Percentiles rank a stretch among this genome's conserved stretches.
phyloP scores from a whole-genome alignment of 441 rosid species.

The Euphorbia celastroides region DNA sequence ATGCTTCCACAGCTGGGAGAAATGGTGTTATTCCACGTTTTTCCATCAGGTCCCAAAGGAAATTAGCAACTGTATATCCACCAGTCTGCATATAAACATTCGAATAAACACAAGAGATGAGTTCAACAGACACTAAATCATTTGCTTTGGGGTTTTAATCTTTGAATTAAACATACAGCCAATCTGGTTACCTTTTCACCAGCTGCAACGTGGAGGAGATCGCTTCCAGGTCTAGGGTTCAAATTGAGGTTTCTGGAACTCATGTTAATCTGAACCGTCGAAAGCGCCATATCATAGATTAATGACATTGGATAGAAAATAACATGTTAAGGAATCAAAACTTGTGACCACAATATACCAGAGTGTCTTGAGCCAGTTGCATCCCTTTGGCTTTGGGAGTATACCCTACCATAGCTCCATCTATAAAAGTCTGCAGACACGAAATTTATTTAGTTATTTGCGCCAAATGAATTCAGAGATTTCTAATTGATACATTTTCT shows the following conservation, averaged over 20 bases:
- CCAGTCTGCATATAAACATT: conserved; percentile 48
- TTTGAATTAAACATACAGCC: neutral
- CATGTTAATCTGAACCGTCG: conserved; percentile 53
- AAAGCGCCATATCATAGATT: conserved; percentile 13
- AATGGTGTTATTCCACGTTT: conserved; percentile 40
- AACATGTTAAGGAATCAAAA: conserved; percentile 9
- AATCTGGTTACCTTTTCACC: conserved; percentile 69
- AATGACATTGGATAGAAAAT: conserved; percentile 6
- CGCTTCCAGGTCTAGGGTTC: conserved; percentile 54
- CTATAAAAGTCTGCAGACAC: conserved; percentile 58
- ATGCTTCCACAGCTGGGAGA: conserved; percentile 68
- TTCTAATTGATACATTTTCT: neutral
- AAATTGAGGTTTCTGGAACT: conserved; percentile 47
- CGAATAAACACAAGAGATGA: neutral
- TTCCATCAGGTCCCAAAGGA: conserved; percentile 89
- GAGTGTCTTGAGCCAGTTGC: conserved; percentile 78
- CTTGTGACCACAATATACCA: conserved; percentile 39
- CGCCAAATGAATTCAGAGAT: neutral
- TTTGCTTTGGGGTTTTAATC: neutral
- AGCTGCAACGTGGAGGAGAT: conserved; percentile 71
- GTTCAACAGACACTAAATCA: conserved; percentile 3
- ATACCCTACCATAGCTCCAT: conserved; percentile 85
- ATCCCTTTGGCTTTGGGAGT: conserved; percentile 78
- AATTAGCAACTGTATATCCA: conserved; percentile 80
- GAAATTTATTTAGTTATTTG: conserved; percentile 15